phyloP scores from a whole-genome alignment of 2,329 filamentous ascomycete species.

The Botrytis tulipae region DNA sequence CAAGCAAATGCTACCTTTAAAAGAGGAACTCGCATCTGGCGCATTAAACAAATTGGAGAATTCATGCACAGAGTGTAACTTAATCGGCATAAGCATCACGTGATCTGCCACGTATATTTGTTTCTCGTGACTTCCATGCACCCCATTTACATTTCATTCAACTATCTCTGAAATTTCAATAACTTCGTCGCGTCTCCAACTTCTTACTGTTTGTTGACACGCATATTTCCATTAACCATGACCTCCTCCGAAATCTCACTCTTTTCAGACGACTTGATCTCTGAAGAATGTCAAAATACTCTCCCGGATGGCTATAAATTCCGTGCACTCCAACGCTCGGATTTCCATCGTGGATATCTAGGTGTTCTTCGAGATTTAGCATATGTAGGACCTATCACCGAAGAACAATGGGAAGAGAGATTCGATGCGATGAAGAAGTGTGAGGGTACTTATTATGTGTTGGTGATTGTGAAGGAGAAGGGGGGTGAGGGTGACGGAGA shows the following conservation, averaged over 20 bases:
- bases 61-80: background rate
- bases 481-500: constrained; percentile 62
- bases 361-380: constrained; percentile 18
- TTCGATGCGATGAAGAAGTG: constrained; percentile 70
- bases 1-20: background rate
- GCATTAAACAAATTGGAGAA: background rate
- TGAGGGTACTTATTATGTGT: constrained; percentile 72
- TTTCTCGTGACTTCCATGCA: constrained; percentile 3
- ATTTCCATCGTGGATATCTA: constrained; percentile 13
- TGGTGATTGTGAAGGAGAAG: constrained; percentile 59
- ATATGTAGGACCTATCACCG: constrained; percentile 73
- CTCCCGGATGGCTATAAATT: constrained; percentile 17
- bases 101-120: constrained; percentile 6
- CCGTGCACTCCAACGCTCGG: constrained; percentile 16
- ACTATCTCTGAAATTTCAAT: background rate
- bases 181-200: background rate
- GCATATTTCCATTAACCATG: background rate
- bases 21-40: background rate
- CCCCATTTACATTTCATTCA: constrained; percentile 9
- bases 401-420: constrained; percentile 70
- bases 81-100: background rate
- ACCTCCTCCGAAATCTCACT: background rate
- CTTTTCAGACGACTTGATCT: constrained; percentile 11
- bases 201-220: background rate
- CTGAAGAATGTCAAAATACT: constrained; percentile 6